Base-by-base conservation (phyloP, 2,329 filamentous ascomycete species). In the Botrytis medusae region DNA sequence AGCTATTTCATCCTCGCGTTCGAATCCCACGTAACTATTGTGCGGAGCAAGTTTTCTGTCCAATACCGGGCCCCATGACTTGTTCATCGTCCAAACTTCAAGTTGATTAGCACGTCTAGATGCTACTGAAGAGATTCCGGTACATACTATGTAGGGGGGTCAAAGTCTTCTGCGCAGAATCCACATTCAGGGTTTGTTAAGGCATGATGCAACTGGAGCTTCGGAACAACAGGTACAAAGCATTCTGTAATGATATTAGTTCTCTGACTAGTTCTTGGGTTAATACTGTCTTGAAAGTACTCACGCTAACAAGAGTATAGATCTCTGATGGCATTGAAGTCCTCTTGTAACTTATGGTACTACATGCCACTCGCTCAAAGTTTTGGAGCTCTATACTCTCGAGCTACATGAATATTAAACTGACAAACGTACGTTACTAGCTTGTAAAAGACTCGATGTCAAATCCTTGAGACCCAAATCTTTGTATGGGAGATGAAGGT, bases 161-260 rank as follows among this genome's bases (percentile, higher is more conserved):
- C 34, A 51, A 9, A 22, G n/a, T 57, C 22, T 20, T 42, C 16
- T 7, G 3, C 16, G 40, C 64, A 68, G 29, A 68, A 57, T 57
- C 42, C 64, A 25, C 64, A 68, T 57, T 68, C 48, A 22, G 64
- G 48, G 16, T 42, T 64, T 48, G 57, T 71, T 20, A 71, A 54
- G 10, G 69, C 69, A 18, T 46, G 2, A 57, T 71, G 34, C 42
- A 71, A 42, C 20, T 44, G 46, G 22, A 40, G 6, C 40, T 46
- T 14, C 32, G 5, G 10, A 10, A 40, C 57, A 48, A 12, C 59
- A 64, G 37, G 20, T 22, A 20, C 69, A 71, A 71, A 42, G 4
- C 69, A 71, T 71, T 51, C 32, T 68, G 48, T 22, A 0, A 40
- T 54, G 32, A 29, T 8, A 6, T 68, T 3, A 54, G 64, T 14